Conservation (phyloP, 2,329 filamentous ascomycete species). For the Fusarium brevicatenulatum region DNA sequence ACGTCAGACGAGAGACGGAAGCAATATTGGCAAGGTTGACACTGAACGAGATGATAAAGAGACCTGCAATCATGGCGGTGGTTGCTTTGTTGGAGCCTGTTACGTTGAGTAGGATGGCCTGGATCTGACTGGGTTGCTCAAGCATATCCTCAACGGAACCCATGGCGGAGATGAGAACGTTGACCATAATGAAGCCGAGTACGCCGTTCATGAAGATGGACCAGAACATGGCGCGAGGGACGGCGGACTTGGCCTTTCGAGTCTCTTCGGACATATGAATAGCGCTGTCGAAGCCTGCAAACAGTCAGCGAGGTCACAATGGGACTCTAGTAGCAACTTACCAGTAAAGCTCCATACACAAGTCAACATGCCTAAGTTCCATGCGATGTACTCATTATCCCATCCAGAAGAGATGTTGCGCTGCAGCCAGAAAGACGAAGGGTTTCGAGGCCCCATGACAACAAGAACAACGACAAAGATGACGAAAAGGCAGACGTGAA, state of each 20-base stretch:
- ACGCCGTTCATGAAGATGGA: conserved; percentile 44
- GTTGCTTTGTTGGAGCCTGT: conserved; percentile 36
- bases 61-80: conserved; percentile 39
- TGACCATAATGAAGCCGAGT: conserved; percentile 43
- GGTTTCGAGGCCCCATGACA: conserved; percentile 39
- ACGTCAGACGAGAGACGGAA: conserved; percentile 39
- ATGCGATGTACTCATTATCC: conserved; percentile 38
- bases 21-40: conserved; percentile 41
- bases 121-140: conserved; percentile 35
- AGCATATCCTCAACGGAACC: conserved; percentile 41
- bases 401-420: conserved; percentile 37
- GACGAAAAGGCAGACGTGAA: conserved; percentile 40
- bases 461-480: conserved; percentile 40
- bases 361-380: conserved; percentile 42
- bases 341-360: conserved; percentile 44
- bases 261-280: conserved; percentile 44
- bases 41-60: conserved; percentile 42
- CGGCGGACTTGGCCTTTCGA: conserved; percentile 40
- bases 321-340: neutral
- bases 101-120: conserved; percentile 33
- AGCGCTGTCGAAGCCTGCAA: conserved; percentile 39
- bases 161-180: conserved; percentile 42
- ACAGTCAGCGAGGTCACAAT: too few species aligned
- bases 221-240: conserved; percentile 43
- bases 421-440: conserved; percentile 35